Evolutionary conservation across 225 moss, liverwort and hornwort genomes (phyloP).

Genomic region (Marchantia paleacea): DNA sequence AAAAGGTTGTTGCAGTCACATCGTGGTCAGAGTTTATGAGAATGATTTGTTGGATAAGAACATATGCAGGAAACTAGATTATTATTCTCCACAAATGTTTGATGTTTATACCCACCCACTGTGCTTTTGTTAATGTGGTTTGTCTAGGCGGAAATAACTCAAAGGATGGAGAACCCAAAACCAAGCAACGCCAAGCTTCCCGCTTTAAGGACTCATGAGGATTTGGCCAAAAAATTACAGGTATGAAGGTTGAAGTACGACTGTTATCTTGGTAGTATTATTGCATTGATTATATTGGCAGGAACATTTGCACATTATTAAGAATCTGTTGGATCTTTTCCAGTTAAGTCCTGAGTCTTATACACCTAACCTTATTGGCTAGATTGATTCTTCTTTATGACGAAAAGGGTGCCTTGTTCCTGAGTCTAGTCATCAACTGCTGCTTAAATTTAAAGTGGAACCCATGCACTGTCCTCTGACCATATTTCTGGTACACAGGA

Average conservation of each 20-base stretch:
- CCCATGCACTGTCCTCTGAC: background rate
- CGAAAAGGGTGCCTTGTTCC: no score
- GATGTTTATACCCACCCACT: background rate
- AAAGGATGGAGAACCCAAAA: conserved; percentile 75
- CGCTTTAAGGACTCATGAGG: conserved; percentile 77
- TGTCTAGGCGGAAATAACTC: conserved; percentile 84
- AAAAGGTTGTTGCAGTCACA: no score
- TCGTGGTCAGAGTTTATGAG: no score
- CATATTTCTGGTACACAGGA: conserved; percentile 49
- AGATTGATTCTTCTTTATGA: no score
- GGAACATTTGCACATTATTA: background rate
- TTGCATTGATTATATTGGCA: background rate
- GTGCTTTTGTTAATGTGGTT: background rate
- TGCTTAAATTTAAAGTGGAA: no score
- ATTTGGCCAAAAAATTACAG: conserved; percentile 95
- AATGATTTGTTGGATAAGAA: no score
- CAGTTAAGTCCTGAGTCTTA: no score
- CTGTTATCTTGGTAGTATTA: background rate
- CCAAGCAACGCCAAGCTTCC: conserved; percentile 57
- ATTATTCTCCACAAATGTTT: background rate
- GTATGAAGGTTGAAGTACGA: conserved; percentile 22
- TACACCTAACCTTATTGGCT: no score
- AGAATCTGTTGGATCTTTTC: background rate
- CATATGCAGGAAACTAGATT: background rate
- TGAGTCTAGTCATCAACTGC: no score